Evolutionary conservation across 164 flowering plant species (phyloP).

Genomic region (Piper betle): DNA sequence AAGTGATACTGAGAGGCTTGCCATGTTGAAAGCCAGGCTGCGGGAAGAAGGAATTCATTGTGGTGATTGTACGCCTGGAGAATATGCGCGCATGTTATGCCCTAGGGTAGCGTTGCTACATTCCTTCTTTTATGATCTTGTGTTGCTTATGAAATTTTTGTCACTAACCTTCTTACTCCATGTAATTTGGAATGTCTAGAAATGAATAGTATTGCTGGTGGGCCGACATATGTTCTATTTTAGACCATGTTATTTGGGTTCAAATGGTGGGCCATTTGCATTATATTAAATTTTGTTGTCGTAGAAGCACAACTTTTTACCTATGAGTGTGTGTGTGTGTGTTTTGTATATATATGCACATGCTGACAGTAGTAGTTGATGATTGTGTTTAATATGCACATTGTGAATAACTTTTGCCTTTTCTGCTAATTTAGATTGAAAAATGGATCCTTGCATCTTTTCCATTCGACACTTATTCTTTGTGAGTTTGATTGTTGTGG

Average conservation of each 20-base stretch:
- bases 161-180: not conserved
- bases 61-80: conserved; percentile 3
- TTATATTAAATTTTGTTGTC: too few relatives aligned
- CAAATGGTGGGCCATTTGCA: not conserved
- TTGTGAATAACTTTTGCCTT: too few relatives aligned
- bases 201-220: not conserved
- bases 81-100: conserved; percentile 5
- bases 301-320: too few relatives aligned
- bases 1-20: not conserved
- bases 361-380: too few relatives aligned
- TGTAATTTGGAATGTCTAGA: too few relatives aligned
- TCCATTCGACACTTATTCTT: not conserved
- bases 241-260: not conserved
- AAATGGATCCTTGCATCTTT: not conserved
- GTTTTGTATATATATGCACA: too few relatives aligned
- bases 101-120: conserved; percentile 1
- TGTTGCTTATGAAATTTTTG: not conserved
- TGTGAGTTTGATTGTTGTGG: conserved; percentile 1
- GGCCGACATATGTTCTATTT: too few relatives aligned
- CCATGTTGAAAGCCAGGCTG: conserved; percentile 6
- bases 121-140: not conserved
- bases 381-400: too few relatives aligned
- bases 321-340: too few relatives aligned
- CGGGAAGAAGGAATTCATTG: conserved; percentile 6
- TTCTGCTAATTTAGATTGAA: not conserved